Evolutionary conservation across 306 rosid genomes (phyloP), one percentile per base, ranked within the genome.

Genomic region (Senna tora): DNA sequence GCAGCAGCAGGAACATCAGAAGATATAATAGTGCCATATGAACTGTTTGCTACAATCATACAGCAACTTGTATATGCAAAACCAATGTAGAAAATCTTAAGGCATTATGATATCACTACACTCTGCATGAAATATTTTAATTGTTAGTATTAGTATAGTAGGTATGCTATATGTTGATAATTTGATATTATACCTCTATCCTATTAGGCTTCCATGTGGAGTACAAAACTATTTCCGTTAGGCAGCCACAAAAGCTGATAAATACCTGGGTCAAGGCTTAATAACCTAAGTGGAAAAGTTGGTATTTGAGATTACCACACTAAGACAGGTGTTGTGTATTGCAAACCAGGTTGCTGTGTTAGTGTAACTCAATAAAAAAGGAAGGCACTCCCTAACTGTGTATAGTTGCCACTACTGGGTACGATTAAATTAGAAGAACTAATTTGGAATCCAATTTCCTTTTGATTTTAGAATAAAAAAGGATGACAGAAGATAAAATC

Each of bases 1-100:
- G 42, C 25, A 39, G 42, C 33, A 39, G 55, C 66, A 57, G 28
- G 47, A 55, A 28, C 34, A 49, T 38, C 67, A 43, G 64, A 57
- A 66, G 50, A 71, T 19, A 22, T 68, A 19, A 34, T 16, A 71
- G 8, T n/a, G 11, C 43, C 56, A 17, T 19, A 25, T 16, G 1
- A 12, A 52, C 22, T 21, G 33, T 33, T 64, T 46, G 38, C 30
- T 63, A 62, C 78, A 83, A 75, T 46, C 76, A 70, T 58, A 21
- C 55, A 77, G 34, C 20, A 15, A 13, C 49, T 57, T 45, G 28
- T 52, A 63, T 64, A 13, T 17, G 59, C 55, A 36, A 41, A 62
- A 25, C 14, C 6, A 38, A 58, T 6, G 65, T 21, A 64, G 45
- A 65, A 20, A 15, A 16, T 34, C 16, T 34, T 16, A 11, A 60